A percentile compares a stretch with the other conserved stretches of the same genome.
These are phyloP conservation scores for Trichoderma sp. DNA, from an alignment of 2,329 filamentous ascomycete genomes.

Conservation along the genomic window DNA sequence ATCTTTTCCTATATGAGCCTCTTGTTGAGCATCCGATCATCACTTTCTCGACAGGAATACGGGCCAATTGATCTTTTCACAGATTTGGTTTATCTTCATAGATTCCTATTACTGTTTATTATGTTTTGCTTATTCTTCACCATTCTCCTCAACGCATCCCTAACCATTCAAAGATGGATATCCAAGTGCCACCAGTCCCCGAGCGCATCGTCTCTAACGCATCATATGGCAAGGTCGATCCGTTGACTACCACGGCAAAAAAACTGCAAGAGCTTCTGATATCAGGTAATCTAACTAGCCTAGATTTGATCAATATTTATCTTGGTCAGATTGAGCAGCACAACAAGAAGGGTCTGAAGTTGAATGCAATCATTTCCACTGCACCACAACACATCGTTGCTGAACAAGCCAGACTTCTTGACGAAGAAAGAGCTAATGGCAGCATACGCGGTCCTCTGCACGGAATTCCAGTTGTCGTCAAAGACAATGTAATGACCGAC, in stretches of 20 bases:
- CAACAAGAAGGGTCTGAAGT: background rate
- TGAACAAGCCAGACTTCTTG: background rate
- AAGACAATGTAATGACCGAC: background rate
- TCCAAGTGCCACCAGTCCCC: background rate
- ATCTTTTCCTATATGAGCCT: background rate
- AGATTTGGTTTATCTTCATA: too few relatives aligned
- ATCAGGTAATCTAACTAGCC: background rate
- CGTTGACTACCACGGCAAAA: background rate
- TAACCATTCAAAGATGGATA: background rate
- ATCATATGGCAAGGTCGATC: background rate
- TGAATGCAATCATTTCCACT: background rate
- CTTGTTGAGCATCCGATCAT: background rate
- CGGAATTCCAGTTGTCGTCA: background rate
- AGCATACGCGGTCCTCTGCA: background rate
- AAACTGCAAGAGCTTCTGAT: background rate
- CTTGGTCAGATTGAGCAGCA: background rate
- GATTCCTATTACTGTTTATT: too few relatives aligned
- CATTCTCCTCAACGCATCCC: too few relatives aligned
- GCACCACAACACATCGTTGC: background rate
- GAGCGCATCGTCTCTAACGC: background rate
- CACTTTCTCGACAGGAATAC: too few relatives aligned
- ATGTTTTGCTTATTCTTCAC: too few relatives aligned
- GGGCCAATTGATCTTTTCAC: too few relatives aligned
- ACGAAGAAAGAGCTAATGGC: background rate
- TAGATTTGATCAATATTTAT: background rate